Percentiles rank a stretch among this genome's conserved stretches.
Conservation (phyloP, 2,329 filamentous ascomycete species). For the Alternaria brassicicola region DNA sequence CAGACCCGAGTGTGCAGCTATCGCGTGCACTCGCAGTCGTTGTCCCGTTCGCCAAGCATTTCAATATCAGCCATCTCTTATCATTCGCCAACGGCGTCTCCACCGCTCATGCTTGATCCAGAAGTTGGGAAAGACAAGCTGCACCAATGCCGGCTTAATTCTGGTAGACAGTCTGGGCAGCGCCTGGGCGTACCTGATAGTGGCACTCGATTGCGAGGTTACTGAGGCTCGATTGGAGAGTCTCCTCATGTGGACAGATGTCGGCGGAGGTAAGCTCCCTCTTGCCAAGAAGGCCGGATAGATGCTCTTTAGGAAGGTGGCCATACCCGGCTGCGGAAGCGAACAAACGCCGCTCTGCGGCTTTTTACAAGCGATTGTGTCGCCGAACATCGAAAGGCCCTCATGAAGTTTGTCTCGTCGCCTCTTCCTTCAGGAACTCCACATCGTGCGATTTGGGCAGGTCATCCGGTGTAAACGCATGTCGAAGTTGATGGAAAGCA, state of each 20-base stretch:
- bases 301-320: background rate
- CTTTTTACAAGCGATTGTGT: background rate
- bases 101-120: background rate
- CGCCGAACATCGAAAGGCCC: background rate
- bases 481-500: background rate
- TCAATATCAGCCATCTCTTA: constrained; percentile 1
- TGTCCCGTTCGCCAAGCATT: background rate
- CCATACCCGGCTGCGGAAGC: background rate
- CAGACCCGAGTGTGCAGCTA: background rate
- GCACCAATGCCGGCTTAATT: background rate
- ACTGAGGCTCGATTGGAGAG: background rate
- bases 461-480: background rate
- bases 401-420: background rate
- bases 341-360: background rate
- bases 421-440: background rate
- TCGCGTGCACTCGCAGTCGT: background rate
- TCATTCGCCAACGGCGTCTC: constrained; percentile 1
- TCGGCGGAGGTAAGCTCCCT: background rate
- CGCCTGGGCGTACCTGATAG: constrained; percentile 20
- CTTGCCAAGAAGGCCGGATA: background rate
- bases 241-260: background rate
- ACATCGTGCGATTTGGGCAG: background rate
- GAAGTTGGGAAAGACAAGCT: constrained; percentile 1
- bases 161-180: constrained; percentile 20
- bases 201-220: constrained; percentile 5